phyloP scores from a whole-genome alignment of 73 alveolate genomes.

The Tetrahymena borealis region DNA sequence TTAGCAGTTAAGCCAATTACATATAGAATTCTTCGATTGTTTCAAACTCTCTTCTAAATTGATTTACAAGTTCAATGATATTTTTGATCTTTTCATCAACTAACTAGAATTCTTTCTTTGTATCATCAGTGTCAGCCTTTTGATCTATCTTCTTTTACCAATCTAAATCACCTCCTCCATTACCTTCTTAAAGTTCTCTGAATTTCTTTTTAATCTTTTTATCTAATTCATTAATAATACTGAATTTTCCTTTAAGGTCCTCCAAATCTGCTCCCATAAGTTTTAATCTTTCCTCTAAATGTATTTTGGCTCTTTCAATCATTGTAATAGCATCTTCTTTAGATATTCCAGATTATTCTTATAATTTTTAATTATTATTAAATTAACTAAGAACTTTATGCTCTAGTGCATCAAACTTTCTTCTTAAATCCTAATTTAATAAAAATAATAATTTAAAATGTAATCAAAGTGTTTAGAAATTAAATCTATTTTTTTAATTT shows the following conservation, averaged over 20 bases:
- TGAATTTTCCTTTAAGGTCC: neutral
- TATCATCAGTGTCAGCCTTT: neutral
- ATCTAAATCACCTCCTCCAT: neutral
- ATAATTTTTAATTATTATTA: neutral
- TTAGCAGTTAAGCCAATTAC: neutral
- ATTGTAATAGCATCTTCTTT: neutral
- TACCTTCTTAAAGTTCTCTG: neutral
- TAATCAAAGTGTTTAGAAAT: neutral
- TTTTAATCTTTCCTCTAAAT: neutral
- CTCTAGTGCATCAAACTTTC: neutral
- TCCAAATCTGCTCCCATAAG: neutral
- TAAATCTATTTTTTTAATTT: neutral
- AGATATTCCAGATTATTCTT: neutral
- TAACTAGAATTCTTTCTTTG: neutral
- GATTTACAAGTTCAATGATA: neutral
- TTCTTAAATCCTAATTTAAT: neutral
- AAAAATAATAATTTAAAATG: neutral
- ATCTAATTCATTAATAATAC: neutral
- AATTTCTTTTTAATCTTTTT: neutral
- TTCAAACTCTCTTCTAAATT: neutral
- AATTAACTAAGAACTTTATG: neutral
- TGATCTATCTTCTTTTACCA: neutral
- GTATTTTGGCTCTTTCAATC: neutral
- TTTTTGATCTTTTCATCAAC: neutral
- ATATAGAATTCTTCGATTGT: neutral